Evolutionary conservation across 495 filamentous ascomycete species (phyloP), one percentile per base, ranked within the genome.

Genomic region (Penicillium goetzii): DNA sequence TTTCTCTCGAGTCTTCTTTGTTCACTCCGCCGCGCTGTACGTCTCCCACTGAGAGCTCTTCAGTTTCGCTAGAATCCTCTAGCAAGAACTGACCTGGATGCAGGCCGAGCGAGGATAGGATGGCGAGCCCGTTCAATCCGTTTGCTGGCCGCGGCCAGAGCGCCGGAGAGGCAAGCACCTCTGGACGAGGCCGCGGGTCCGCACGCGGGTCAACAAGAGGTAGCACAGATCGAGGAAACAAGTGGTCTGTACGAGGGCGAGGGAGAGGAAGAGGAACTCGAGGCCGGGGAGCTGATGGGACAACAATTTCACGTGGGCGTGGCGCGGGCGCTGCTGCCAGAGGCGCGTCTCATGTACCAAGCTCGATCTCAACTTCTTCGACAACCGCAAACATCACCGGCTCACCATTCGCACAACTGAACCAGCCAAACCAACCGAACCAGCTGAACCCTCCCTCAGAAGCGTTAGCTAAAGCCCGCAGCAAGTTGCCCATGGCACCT

Each of bases 81-180:
- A 64, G 36, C 62, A 65, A 63, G 64, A 43, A 50, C 69, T 72
- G 62, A 65, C 64, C 60, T 61, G 47, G 21, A 51, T 51, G 47
- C 25, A 51, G 47, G 75, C 73, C 71, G 56, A 56, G 53, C 62
- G 68, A 67, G 71, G 75, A 67, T 68, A 77, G 68, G 60, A 80
- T 80, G 78, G 72, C 76, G 61, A 71, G 67, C 58, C 72, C 76
- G 52, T 65, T 76, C 36, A 76, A 72, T 62, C 71, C 75, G 32
- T 80, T 76, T 63, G 63, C 62, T 59, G 73, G 40, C 9, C 32
- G 58, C 56, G 64, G 73, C 34, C 52, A 55, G 32, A 55, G 32
- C 11, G 32, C 55, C 19, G 50, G 38, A 38, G 49, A 66, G 38
- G 53, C 70, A 53, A 64, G 61, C 55, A 47, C 64, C 9, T 23